Percentiles rank a stretch among this genome's conserved stretches.
phyloP scores from a whole-genome alignment of 2,329 filamentous ascomycete genomes.

The Talaromyces sp. region DNA sequence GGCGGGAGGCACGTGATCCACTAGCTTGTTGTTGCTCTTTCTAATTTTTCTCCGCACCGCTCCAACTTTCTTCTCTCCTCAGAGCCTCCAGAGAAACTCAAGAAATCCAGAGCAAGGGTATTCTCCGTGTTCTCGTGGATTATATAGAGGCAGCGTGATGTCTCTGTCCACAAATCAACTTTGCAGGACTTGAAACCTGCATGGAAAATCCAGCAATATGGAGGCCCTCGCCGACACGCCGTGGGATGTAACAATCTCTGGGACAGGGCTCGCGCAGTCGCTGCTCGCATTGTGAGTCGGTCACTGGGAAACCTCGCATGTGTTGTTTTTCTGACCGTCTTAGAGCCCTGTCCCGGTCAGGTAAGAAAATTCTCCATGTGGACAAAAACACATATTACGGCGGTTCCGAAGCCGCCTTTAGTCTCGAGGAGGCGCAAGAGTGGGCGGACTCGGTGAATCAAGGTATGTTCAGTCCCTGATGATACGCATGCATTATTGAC shows the following conservation, averaged over 20 bases:
- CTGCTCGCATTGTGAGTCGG: slow-evolving; percentile 67
- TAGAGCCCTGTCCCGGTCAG: slow-evolving; percentile 88
- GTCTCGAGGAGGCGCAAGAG: slow-evolving; percentile 70
- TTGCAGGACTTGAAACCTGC: neutral
- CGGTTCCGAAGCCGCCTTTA: slow-evolving; percentile 77
- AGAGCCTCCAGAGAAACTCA: neutral
- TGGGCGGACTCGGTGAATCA: slow-evolving; percentile 57
- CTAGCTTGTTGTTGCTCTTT: slow-evolving; percentile 1
- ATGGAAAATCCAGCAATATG: slow-evolving; percentile 46
- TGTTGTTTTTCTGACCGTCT: slow-evolving; percentile 49
- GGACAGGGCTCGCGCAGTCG: slow-evolving; percentile 73
- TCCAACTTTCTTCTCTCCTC: neutral
- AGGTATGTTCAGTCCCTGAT: slow-evolving; percentile 24
- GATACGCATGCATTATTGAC: slow-evolving; percentile 5
- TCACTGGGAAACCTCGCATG: slow-evolving; percentile 8
- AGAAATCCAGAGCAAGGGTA: neutral
- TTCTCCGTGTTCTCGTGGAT: neutral
- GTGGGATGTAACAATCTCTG: slow-evolving; percentile 77
- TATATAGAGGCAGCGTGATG: neutral
- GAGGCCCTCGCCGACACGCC: slow-evolving; percentile 68
- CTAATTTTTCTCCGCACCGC: neutral
- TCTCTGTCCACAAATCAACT: neutral
- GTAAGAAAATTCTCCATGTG: slow-evolving; percentile 85
- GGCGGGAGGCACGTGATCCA: slow-evolving; percentile 3
- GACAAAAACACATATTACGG: slow-evolving; percentile 88